Evolutionary conservation across 2,329 filamentous ascomycete species (phyloP).

Genomic region (Aspergillus neotritici): DNA sequence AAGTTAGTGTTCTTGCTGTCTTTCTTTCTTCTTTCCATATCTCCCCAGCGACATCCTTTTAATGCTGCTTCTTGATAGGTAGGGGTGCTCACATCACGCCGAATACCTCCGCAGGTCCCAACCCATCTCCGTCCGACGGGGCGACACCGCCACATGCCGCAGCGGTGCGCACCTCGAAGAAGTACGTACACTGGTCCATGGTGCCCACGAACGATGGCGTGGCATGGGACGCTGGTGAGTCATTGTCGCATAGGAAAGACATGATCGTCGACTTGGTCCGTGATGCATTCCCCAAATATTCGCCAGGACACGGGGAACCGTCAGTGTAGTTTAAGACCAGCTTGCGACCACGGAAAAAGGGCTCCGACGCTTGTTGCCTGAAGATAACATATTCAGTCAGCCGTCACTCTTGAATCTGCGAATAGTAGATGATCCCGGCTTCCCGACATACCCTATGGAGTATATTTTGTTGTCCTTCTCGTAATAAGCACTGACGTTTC

Average conservation of each 20-base stretch:
- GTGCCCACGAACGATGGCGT: conserved; percentile 80
- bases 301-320: conserved; percentile 62
- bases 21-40: neutral
- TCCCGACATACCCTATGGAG: conserved; percentile 41
- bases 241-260: conserved; percentile 86
- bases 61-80: no score
- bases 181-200: conserved; percentile 87
- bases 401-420: neutral
- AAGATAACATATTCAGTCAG: neutral
- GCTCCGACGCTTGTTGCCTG: conserved; percentile 42
- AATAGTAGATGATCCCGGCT: neutral
- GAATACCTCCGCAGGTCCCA: conserved; percentile 71
- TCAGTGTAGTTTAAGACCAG: conserved; percentile 70
- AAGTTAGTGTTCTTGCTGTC: neutral
- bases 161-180: conserved; percentile 84
- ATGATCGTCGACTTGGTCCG: conserved; percentile 72
- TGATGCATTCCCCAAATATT: conserved; percentile 21
- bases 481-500: conserved; percentile 48
- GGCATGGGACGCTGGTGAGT: conserved; percentile 63
- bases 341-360: conserved; percentile 50
- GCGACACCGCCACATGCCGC: conserved; percentile 74
- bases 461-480: conserved; percentile 39
- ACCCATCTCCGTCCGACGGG: conserved; percentile 51
- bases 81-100: conserved; percentile 68
- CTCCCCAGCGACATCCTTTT: neutral